phyloP scores from a whole-genome alignment of 2,329 filamentous ascomycete genomes.

The Pseudophaeomoniella oleicola region DNA sequence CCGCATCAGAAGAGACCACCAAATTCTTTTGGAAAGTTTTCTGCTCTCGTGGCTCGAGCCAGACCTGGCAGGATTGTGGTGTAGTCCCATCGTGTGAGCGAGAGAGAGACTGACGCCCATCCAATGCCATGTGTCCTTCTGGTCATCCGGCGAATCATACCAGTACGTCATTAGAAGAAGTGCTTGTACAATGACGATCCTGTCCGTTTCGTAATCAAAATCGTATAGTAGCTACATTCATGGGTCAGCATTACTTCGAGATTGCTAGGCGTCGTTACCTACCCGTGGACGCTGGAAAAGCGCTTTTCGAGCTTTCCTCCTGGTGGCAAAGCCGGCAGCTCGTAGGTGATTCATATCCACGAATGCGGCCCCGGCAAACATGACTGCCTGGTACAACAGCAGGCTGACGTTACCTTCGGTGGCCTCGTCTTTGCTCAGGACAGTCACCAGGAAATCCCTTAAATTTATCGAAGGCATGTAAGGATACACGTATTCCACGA shows the following conservation, averaged over 20 bases:
- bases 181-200: slow-evolving; percentile 75
- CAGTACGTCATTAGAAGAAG: slow-evolving; percentile 90
- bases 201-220: slow-evolving; percentile 86
- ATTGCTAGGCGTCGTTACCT: slow-evolving; percentile 21
- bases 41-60: slow-evolving; percentile 60
- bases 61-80: slow-evolving; percentile 69
- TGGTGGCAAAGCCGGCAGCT: slow-evolving; percentile 59
- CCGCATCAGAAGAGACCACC: slow-evolving; percentile 96
- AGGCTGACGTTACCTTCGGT: slow-evolving; percentile 61
- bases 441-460: slow-evolving; percentile 43
- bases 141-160: slow-evolving; percentile 93
- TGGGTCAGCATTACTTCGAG: slow-evolving; percentile 5
- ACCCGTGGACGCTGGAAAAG: slow-evolving; percentile 83
- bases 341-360: slow-evolving; percentile 65
- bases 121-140: slow-evolving; percentile 98
- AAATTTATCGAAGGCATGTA: slow-evolving; percentile 79
- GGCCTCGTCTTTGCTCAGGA: slow-evolving; percentile 53
- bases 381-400: slow-evolving; percentile 81
- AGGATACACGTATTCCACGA: slow-evolving; percentile 80
- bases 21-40: slow-evolving; percentile 84
- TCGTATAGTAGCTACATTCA: slow-evolving; percentile 62
- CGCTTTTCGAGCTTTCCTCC: slow-evolving; percentile 70
- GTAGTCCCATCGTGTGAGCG: slow-evolving; percentile 83
- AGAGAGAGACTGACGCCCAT: slow-evolving; percentile 92
- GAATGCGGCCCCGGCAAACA: slow-evolving; percentile 85